Evolutionary conservation across 2,329 filamentous ascomycete species (phyloP).

Genomic region (Helotiales sp.): DNA sequence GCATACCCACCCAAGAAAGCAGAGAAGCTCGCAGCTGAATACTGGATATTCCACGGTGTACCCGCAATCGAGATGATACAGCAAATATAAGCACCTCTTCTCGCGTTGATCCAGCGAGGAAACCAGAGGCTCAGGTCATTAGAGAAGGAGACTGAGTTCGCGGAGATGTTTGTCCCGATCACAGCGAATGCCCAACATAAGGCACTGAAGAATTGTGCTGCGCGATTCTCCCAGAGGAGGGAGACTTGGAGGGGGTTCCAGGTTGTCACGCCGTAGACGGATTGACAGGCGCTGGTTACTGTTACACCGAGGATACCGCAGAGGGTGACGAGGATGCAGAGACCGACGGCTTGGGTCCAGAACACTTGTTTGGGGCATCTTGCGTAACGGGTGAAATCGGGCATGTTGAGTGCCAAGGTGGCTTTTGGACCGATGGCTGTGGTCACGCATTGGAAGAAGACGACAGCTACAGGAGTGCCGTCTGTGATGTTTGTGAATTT

Average conservation of each 20-base stretch:
- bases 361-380: constrained; percentile 25
- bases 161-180: constrained; percentile 42
- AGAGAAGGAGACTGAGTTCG: constrained; percentile 37
- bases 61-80: constrained; percentile 45
- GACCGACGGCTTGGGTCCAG: constrained; percentile 27
- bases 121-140: constrained; percentile 46
- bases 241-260: constrained; percentile 33
- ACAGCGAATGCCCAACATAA: constrained; percentile 31
- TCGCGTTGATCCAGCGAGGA: constrained; percentile 50
- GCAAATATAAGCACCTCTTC: constrained; percentile 44
- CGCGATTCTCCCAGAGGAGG: constrained; percentile 28
- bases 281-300: constrained; percentile 27
- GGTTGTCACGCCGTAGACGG: constrained; percentile 30
- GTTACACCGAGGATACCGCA: constrained; percentile 29
- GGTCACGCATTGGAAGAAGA: constrained; percentile 26
- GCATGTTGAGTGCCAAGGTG: constrained; percentile 34
- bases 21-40: constrained; percentile 29
- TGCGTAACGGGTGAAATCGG: constrained; percentile 34
- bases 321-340: constrained; percentile 28
- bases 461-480: constrained; percentile 18
- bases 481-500: constrained; percentile 22
- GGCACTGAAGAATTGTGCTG: constrained; percentile 34
- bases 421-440: constrained; percentile 26
- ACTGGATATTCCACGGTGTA: constrained; percentile 48
- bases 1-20: constrained; percentile 34